Conservation (phyloP, 441 rosid genomes). For the Jatropha multifida region DNA sequence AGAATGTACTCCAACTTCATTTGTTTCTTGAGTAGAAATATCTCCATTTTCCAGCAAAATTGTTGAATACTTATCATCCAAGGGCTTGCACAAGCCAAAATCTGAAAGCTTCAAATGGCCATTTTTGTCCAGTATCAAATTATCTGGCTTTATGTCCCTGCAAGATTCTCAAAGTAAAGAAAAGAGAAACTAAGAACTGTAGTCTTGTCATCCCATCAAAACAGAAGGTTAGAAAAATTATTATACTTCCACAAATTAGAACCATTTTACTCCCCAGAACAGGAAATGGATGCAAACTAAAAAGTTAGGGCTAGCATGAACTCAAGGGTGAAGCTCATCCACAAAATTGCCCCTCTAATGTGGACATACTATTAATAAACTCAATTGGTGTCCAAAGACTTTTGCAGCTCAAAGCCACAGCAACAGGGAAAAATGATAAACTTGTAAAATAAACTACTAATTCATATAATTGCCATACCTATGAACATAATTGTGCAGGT, state of each 20-base stretch:
- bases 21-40: slow-evolving; percentile 47
- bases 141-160: slow-evolving; percentile 96
- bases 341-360: slow-evolving; percentile 2
- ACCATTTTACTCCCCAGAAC: not conserved
- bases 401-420: not conserved
- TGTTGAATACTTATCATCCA: slow-evolving; percentile 81
- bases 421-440: slow-evolving; percentile 1
- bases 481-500: slow-evolving; percentile 85
- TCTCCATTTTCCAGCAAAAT: slow-evolving; percentile 71
- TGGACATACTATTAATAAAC: not conserved
- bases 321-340: not conserved
- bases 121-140: slow-evolving; percentile 82
- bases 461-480: slow-evolving; percentile 42
- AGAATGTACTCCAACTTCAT: slow-evolving; percentile 44
- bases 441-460: not conserved
- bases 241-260: not conserved
- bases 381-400: not conserved
- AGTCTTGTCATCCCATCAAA: not conserved
- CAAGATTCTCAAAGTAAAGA: slow-evolving; percentile 32
- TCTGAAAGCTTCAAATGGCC: slow-evolving; percentile 98
- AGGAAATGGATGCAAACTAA: not conserved
- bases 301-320: slow-evolving; percentile 1
- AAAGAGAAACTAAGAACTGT: slow-evolving; percentile 16
- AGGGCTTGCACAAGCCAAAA: slow-evolving; percentile 95
- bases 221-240: not conserved